Base-by-base conservation (phyloP, 169 alveolate species). In the Eimeria necatrix region DNA sequence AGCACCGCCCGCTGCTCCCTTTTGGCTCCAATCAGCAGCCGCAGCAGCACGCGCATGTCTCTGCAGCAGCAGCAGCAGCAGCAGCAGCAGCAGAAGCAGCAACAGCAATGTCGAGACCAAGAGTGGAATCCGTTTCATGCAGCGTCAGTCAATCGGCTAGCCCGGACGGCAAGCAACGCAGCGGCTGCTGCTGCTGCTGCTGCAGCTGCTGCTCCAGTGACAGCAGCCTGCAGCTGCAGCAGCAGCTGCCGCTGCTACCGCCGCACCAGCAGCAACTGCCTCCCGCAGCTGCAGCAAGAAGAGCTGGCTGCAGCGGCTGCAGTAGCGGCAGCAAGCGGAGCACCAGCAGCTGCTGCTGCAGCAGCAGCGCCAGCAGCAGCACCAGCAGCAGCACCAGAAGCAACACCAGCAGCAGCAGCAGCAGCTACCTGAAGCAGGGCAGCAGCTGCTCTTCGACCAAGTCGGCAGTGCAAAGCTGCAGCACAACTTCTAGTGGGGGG, bases 21-120 rank as follows among this genome's bases (percentile, higher is more conserved):
- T 0, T 20, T 20, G 32, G 61, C 87, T 9, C 24, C 9, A n/a
- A 16, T 9, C 74, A 61, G 24, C 74, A 61, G 24, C 18, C 14
- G 24, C 14, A 61, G 18, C 22, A 26, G 41, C 22, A 26, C 74
- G 24, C 74, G 74, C 26, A 61, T 61, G 41, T 61, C 74, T 61
- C 74, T 61, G 74, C 74, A 61, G 74, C 74, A 61, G 74, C 74
- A 61, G 74, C 74, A 61, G 74, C 74, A 61, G 18, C 64, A 56
- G 64, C 64, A 56, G 64, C 64, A 56, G 64, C 64, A 56, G 18
- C 64, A 56, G 64, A 12, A 16, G 10, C 64, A 12, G 64, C 18
- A 56, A 12, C n/a, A 56, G 64, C 64, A 12, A 3, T 56, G n/a
- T 56, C 64, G 41, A 32, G 41, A 2, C 41, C 41, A 32, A 32